phyloP scores from a whole-genome alignment of 805 yeast genomes.

The Kluyveromyces lactis region DNA sequence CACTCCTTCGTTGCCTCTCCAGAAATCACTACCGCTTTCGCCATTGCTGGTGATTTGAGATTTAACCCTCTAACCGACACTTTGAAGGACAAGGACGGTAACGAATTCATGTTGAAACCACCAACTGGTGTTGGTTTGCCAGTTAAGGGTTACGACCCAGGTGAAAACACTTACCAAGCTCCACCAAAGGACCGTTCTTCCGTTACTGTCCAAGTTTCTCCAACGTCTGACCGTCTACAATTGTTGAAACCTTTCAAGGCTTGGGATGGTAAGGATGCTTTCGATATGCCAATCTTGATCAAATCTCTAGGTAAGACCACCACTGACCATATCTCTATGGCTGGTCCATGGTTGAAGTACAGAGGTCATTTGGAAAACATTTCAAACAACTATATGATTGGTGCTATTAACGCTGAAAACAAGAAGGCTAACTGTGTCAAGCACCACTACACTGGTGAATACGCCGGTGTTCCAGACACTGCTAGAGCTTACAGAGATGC shows the following conservation, averaged over 20 bases:
- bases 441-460: constrained; percentile 87
- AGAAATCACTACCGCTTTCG: constrained; percentile 91
- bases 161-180: constrained; percentile 93
- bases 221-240: constrained; percentile 95
- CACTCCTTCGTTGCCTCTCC: constrained; percentile 97
- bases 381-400: constrained; percentile 98
- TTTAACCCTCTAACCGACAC: constrained; percentile 94
- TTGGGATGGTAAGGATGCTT: constrained; percentile 95
- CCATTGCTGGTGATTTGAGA: constrained; percentile 91
- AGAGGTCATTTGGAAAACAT: constrained; percentile 99
- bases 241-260: constrained; percentile 85
- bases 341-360: constrained; percentile 99
- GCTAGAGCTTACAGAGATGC: constrained; percentile 91
- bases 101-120: constrained; percentile 79
- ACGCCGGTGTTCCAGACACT: constrained; percentile 93
- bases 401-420: constrained; percentile 96
- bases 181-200: constrained; percentile 82
- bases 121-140: constrained; percentile 93
- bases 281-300: constrained; percentile 83
- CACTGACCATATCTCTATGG: constrained; percentile 98
- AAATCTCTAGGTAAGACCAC: constrained; percentile 97
- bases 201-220: constrained; percentile 70
- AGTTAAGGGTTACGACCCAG: constrained; percentile 79
- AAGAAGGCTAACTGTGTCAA: constrained; percentile 86
- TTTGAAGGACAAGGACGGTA: constrained; percentile 80